Conservation (phyloP, 1,284 basidiomycete species). For the Leccinum laetum region DNA sequence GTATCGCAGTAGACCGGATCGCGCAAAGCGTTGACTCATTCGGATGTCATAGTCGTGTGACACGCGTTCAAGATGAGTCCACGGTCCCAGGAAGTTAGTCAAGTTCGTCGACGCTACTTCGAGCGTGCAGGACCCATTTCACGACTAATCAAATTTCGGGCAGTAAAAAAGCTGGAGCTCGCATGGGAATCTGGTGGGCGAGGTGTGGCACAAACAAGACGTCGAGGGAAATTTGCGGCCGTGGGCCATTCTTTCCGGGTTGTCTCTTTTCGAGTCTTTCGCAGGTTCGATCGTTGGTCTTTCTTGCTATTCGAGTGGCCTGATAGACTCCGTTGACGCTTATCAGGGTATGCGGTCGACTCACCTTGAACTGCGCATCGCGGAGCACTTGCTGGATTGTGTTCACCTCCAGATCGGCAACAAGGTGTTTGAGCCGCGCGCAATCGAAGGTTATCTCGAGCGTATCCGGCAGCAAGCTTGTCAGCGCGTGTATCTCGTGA, state of each 20-base stretch:
- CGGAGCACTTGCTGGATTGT: constrained; percentile 60
- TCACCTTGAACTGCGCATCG: constrained; percentile 71
- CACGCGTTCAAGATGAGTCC: too few species aligned
- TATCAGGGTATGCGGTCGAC: constrained; percentile 50
- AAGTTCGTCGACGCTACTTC: too few species aligned
- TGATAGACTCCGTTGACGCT: constrained; percentile 10
- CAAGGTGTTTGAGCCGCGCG: constrained; percentile 65
- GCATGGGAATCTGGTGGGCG: constrained; percentile 74
- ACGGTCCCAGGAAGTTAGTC: too few species aligned
- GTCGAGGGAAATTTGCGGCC: constrained; percentile 59
- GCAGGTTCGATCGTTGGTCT: constrained; percentile 45
- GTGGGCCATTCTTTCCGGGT: constrained; percentile 74
- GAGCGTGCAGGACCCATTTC: too few species aligned
- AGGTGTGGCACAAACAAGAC: constrained; percentile 71
- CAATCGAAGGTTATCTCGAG: constrained; percentile 80
- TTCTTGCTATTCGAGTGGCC: not conserved
- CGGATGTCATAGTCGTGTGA: too few species aligned
- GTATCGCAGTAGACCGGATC: too few species aligned
- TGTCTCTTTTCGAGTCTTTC: constrained; percentile 48
- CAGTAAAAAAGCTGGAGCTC: constrained; percentile 64
- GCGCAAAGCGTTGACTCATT: too few species aligned
- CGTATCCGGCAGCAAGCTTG: constrained; percentile 62
- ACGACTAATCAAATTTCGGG: constrained; percentile 12
- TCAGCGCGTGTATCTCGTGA: constrained; percentile 67
- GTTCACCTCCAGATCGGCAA: constrained; percentile 55